phyloP scores from a whole-genome alignment of 2,329 filamentous ascomycete genomes.

The Neophaeococcomyces mojaviensis region DNA sequence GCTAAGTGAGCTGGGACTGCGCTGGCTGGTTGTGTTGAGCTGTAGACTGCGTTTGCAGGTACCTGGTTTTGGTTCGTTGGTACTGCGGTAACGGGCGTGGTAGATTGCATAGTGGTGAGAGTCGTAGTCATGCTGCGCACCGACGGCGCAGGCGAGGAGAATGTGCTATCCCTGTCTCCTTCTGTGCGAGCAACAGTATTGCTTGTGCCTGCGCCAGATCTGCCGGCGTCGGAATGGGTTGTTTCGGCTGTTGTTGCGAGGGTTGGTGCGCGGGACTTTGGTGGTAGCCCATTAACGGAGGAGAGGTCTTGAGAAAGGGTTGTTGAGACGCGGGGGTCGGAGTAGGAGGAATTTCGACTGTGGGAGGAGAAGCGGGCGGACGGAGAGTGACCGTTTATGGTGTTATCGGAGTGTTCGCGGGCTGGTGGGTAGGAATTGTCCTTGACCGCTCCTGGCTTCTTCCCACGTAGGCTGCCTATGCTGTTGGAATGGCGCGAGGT shows the following conservation, averaged over 20 bases:
- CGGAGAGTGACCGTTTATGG: conserved; percentile 45
- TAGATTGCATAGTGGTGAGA: conserved; percentile 58
- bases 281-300: conserved; percentile 30
- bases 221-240: conserved; percentile 67
- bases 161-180: conserved; percentile 61
- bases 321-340: conserved; percentile 52
- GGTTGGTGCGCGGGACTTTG: conserved; percentile 69
- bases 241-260: conserved; percentile 77
- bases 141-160: conserved; percentile 59
- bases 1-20: conserved; percentile 54
- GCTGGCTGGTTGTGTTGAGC: conserved; percentile 53
- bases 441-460: conserved; percentile 57
- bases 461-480: conserved; percentile 25
- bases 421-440: conserved; percentile 93
- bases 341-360: conserved; percentile 50
- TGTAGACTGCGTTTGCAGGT: conserved; percentile 38
- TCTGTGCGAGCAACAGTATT: conserved; percentile 60
- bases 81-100: conserved; percentile 23
- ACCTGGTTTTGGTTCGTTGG: conserved; percentile 19
- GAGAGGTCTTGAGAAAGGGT: conserved; percentile 49
- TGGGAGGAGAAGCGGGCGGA: conserved; percentile 44
- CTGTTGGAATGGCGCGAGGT: not conserved
- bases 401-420: conserved; percentile 32
- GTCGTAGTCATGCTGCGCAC: conserved; percentile 59
- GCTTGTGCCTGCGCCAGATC: conserved; percentile 73